phyloP scores from a whole-genome alignment of 768 basidiomycete species.

The Podaxis pistillaris region DNA sequence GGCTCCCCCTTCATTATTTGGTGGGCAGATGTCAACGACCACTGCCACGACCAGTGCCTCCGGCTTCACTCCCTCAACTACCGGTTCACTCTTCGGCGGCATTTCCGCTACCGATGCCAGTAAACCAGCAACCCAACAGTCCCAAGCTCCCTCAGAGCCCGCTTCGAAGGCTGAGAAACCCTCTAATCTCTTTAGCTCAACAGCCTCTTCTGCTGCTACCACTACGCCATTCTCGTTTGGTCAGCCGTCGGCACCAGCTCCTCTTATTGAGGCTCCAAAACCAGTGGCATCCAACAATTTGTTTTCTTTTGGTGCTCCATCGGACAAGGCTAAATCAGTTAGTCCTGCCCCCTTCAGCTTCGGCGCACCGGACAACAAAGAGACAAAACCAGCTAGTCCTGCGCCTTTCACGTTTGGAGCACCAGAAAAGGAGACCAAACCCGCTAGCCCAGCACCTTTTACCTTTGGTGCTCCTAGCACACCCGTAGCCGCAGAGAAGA shows the following conservation, averaged over 20 bases:
- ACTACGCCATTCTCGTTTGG: constrained; percentile 35
- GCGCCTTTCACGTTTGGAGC: constrained; percentile 28
- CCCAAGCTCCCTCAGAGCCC: constrained; percentile 19
- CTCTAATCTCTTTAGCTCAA: constrained; percentile 20
- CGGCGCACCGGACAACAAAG: constrained; percentile 15
- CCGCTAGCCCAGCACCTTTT: constrained; percentile 32
- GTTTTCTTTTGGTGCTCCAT: constrained; percentile 3
- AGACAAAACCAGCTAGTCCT: constrained; percentile 17
- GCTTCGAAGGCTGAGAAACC: constrained; percentile 11
- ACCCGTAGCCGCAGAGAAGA: constrained; percentile 26
- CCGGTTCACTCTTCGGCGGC: neutral
- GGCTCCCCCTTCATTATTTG: constrained; percentile 21
- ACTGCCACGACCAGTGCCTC: neutral
- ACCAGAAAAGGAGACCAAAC: constrained; percentile 14
- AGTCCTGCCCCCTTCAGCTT: constrained; percentile 20
- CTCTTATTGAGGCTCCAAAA: constrained; percentile 17
- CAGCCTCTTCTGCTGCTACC: constrained; percentile 25
- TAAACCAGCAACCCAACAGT: constrained; percentile 19
- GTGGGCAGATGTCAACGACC: neutral
- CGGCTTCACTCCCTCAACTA: neutral
- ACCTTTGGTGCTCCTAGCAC: constrained; percentile 43
- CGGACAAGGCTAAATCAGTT: constrained; percentile 8
- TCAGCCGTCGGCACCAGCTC: constrained; percentile 17
- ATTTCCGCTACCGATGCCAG: constrained; percentile 7
- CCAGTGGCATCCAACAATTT: constrained; percentile 10